Base-by-base conservation (phyloP, 2,329 filamentous ascomycete species). In the Alternaria solani region DNA sequence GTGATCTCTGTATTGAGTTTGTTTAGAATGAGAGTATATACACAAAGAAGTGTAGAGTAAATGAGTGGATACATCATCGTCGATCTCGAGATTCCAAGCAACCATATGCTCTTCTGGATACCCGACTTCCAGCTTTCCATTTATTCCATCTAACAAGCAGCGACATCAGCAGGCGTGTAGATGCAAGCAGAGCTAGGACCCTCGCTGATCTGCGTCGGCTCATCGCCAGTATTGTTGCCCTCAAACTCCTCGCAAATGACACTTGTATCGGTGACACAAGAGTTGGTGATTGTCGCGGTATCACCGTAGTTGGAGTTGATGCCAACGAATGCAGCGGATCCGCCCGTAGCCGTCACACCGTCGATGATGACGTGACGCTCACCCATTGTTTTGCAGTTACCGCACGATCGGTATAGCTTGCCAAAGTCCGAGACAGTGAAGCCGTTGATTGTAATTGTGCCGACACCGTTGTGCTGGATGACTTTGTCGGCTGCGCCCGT, bases 301-400 rank as follows among this genome's bases (percentile, higher is more conserved):
- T 83, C 58, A 16, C 82, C 82, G 63, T 81, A 85, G 79, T 85
- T 86, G 57, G 76, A 76, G 77, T 85, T 85, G 72, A 85, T 84
- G 46, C 83, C 82, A 63, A 78, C 81, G 36, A 83, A 76, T 54
- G 76, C 25, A 56, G 42, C 70, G 57, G 83, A 83, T 58, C 77
- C 73, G 44, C 75, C 71, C 59, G 79, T 79, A 57, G 81, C 81
- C 42, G 76, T 77, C 59, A 82, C 75, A 66, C 80, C 80, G 69
- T 81, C 74, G 55, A 85, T 76, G 59, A 82, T 74, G 51, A 83
- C 78, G 64, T 79, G 75, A 60, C 83, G 79, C 36, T 77, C 73
- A 56, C 78, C 74, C 14, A 73, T 75, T 74, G 82, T 85, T 76
- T 85, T 85, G 74, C 76, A 78, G 70, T 78, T 78, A 41, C 82